phyloP scores from a whole-genome alignment of 768 basidiomycete species.

The Psilocybe sp. region DNA sequence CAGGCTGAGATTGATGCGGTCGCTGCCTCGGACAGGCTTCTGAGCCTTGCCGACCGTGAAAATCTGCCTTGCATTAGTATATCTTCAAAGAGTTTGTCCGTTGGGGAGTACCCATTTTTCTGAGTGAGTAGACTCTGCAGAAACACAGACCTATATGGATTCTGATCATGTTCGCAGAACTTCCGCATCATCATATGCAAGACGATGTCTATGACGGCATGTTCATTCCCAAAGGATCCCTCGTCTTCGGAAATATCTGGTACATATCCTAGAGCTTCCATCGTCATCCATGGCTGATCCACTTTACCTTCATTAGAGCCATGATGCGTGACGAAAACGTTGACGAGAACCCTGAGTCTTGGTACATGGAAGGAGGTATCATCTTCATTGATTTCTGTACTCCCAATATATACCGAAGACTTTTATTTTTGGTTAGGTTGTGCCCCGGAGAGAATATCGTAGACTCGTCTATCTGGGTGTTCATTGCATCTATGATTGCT shows the following conservation, averaged over 20 bases:
- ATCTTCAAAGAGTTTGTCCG: conserved; percentile 18
- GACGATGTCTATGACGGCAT: conserved; percentile 49
- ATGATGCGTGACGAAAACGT: conserved; percentile 34
- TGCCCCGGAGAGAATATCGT: conserved; percentile 23
- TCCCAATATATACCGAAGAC: background rate
- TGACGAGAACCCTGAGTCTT: conserved; percentile 35
- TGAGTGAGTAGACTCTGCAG: conserved; percentile 14
- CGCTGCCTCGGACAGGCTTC: conserved; percentile 52
- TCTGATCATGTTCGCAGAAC: conserved; percentile 18
- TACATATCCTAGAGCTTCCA: conserved; percentile 8
- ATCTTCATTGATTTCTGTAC: background rate
- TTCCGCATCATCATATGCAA: conserved; percentile 34
- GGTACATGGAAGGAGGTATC: conserved; percentile 26
- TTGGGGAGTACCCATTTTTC: conserved; percentile 21
- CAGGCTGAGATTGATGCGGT: conserved; percentile 69
- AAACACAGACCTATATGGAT: background rate
- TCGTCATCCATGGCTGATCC: background rate
- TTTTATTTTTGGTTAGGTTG: conserved; percentile 2
- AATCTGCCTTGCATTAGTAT: conserved; percentile 47
- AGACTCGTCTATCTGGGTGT: conserved; percentile 20
- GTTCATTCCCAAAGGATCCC: conserved; percentile 18
- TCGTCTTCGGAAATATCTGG: conserved; percentile 34
- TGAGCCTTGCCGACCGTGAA: conserved; percentile 53
- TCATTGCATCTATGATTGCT: conserved; percentile 11
- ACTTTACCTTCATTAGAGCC: conserved; percentile 25